phyloP scores from a whole-genome alignment of 2,329 filamentous ascomycete genomes.

The Rasamsonia emersonii region DNA sequence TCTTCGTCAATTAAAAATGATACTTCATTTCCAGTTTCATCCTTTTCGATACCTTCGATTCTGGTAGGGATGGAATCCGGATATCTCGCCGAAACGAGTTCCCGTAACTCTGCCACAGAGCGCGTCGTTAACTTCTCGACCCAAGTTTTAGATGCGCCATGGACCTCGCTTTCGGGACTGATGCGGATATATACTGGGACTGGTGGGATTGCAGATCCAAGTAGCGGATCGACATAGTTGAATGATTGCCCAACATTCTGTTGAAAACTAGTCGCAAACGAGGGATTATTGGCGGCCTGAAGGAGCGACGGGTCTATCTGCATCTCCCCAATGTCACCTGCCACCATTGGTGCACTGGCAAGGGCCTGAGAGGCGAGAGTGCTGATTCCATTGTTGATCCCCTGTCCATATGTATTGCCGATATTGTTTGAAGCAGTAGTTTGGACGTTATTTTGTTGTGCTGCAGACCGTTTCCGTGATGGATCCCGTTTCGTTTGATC shows the following conservation, averaged over 20 bases:
- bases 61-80: slow-evolving; percentile 50
- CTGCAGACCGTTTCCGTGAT: slow-evolving; percentile 30
- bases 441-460: slow-evolving; percentile 14
- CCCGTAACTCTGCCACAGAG: slow-evolving; percentile 55
- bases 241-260: slow-evolving; percentile 23
- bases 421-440: slow-evolving; percentile 13
- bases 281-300: slow-evolving; percentile 46
- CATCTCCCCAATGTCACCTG: slow-evolving; percentile 41
- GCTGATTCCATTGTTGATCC: slow-evolving; percentile 33
- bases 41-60: slow-evolving; percentile 59
- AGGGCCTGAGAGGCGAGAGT: slow-evolving; percentile 37
- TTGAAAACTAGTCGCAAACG: slow-evolving; percentile 27
- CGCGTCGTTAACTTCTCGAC: slow-evolving; percentile 52
- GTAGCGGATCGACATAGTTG: slow-evolving; percentile 29
- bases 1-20: slow-evolving; percentile 60
- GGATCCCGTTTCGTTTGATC: slow-evolving; percentile 52
- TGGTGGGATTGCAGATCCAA: slow-evolving; percentile 24
- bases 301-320: slow-evolving; percentile 58
- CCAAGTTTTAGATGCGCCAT: slow-evolving; percentile 47
- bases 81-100: slow-evolving; percentile 53
- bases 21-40: slow-evolving; percentile 52
- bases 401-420: slow-evolving; percentile 13
- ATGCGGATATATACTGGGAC: slow-evolving; percentile 63
- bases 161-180: slow-evolving; percentile 52
- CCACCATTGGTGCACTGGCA: slow-evolving; percentile 30